Base-by-base conservation (phyloP, 495 filamentous ascomycete species). In the Neurospora sp. region DNA sequence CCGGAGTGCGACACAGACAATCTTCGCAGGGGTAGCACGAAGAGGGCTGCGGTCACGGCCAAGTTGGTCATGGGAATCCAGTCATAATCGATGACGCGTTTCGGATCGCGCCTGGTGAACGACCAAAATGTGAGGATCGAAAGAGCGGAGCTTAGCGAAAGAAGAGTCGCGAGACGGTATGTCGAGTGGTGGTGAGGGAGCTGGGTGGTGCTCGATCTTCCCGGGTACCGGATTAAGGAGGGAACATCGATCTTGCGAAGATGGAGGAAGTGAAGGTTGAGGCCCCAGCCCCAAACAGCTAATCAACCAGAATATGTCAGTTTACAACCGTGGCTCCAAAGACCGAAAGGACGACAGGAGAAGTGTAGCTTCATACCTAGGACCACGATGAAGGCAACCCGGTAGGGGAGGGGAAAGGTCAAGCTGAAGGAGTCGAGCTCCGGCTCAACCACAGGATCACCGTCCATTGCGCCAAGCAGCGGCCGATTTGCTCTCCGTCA, bases 211-310 rank as follows among this genome's bases (percentile, higher is more conserved):
- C 87, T 90, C 53, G 87, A 78, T 45, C 91, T 91, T 35, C 86
- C 79, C 27, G 93, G 93, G 79, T 97, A 97, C 77, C 90, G 89
- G 68, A 97, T 91, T 35, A 97, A 85, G 38, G 89, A 82, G 31
- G 92, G 91, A 69, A 95, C 91, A 79, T 97, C 92, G 83, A 97
- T 94, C 78, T 90, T 89, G 74, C 88, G 82, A 71, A 89, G 81
- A 76, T 88, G 84, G 44, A 97, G 87, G 81, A 91, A 94, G 70
- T 97, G 93, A 27, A 97, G 87, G 83, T 96, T 97, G 72, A 91
- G 76, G 70, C 89, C 94, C 93, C 93, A 97, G 76, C 91, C 93
- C 94, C 94, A 97, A 76, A 96, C 89, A 74, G 92, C 93, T 96
- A 75, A 59, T 41, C 59, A 40, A 14, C 65, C 71, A 39, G 20